These are phyloP conservation scores for Rhodosorus marinus DNA, from an alignment of 23 red algal genomes.

Conservation along the genomic window DNA sequence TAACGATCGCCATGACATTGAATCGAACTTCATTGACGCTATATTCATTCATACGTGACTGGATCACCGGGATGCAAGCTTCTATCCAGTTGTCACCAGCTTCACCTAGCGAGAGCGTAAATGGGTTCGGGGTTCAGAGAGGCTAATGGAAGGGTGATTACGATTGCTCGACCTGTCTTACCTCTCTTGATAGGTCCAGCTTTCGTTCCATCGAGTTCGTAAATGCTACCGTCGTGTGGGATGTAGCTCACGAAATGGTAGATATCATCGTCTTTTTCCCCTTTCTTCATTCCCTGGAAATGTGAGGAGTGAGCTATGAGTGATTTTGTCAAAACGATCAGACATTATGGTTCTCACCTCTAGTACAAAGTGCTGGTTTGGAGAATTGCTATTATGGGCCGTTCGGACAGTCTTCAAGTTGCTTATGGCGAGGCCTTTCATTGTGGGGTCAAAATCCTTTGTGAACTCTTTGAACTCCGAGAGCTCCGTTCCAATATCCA, in stretches of 20 bases:
- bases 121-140: no score
- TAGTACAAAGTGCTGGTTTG: neutral
- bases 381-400: conserved; percentile 27
- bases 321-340: no score
- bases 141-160: no score
- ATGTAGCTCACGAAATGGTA: conserved; percentile 89
- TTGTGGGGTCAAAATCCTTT: conserved; percentile 42
- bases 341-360: no score
- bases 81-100: conserved; percentile 59
- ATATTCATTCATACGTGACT: conserved; percentile 36
- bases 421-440: conserved; percentile 40
- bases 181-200: conserved; percentile 44
- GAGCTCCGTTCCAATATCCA: conserved; percentile 39
- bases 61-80: conserved; percentile 36
- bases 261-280: conserved; percentile 41
- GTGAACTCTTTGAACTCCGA: conserved; percentile 32
- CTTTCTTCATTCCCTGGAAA: neutral
- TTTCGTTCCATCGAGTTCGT: conserved; percentile 81
- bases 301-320: no score
- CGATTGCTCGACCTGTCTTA: no score
- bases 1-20: conserved; percentile 62
- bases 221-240: conserved; percentile 33
- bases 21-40: conserved; percentile 54
- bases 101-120: no score
- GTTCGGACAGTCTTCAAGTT: conserved; percentile 58